Evolutionary conservation across 768 basidiomycete genomes (phyloP).

Genomic region (Suillus subaureus): DNA sequence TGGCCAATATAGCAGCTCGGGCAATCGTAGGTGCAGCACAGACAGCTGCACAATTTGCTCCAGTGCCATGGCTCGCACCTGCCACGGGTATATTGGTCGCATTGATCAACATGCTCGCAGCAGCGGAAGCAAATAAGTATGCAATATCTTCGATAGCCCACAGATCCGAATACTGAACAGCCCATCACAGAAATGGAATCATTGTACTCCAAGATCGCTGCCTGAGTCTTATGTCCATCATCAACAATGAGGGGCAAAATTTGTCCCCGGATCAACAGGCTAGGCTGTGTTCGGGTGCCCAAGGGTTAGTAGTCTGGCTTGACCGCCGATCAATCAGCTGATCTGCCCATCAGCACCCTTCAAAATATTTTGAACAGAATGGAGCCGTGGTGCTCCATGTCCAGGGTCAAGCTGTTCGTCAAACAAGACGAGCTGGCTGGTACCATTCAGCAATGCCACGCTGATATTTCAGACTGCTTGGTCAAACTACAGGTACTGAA

Average conservation of each 20-base stretch:
- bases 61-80: conserved; percentile 49
- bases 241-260: conserved; percentile 37
- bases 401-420: conserved; percentile 44
- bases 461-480: conserved; percentile 47
- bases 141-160: not conserved
- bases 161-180: conserved; percentile 4
- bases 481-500: conserved; percentile 46
- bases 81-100: conserved; percentile 43
- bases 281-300: conserved; percentile 33
- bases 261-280: conserved; percentile 33
- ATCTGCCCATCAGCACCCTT: conserved; percentile 29
- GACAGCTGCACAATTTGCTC: conserved; percentile 47
- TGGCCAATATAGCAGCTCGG: conserved; percentile 15
- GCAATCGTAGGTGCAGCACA: conserved; percentile 36
- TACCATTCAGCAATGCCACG: conserved; percentile 49
- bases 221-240: conserved; percentile 41
- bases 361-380: conserved; percentile 41
- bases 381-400: conserved; percentile 45
- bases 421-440: conserved; percentile 45
- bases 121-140: conserved; percentile 52
- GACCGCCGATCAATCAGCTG: not conserved
- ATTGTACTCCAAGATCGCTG: conserved; percentile 50
- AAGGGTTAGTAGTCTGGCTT: conserved; percentile 29
- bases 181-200: conserved; percentile 40
- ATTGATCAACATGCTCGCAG: conserved; percentile 49